phyloP scores from a whole-genome alignment of 2,329 filamentous ascomycete species.

The Cladosporium phlei region DNA sequence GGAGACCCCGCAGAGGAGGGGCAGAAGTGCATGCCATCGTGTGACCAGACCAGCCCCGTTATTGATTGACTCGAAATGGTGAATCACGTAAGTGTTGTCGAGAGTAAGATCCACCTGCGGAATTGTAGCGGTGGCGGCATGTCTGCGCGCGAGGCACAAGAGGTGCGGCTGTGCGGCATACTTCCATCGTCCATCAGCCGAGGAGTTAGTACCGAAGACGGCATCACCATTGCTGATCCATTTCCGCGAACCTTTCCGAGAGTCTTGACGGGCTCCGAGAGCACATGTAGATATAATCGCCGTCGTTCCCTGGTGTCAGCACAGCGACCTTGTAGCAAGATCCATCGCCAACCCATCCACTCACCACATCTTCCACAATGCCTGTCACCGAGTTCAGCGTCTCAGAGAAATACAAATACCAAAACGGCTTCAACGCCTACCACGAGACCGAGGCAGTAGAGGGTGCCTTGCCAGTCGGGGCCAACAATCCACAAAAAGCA shows the following conservation, averaged over 20 bases:
- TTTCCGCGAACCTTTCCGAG: not conserved
- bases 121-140: conserved; percentile 4
- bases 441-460: conserved; percentile 76
- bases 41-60: not conserved
- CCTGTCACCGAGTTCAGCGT: conserved; percentile 59
- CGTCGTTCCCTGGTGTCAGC: no score
- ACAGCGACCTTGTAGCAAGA: no score
- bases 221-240: no score
- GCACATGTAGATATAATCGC: conserved; percentile 1
- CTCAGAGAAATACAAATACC: conserved; percentile 68
- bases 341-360: no score
- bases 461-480: conserved; percentile 67
- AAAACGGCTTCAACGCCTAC: conserved; percentile 71
- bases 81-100: not conserved
- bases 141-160: not conserved
- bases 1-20: conserved; percentile 8
- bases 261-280: not conserved
- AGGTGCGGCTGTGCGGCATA: no score
- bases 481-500: conserved; percentile 78
- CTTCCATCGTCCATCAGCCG: no score
- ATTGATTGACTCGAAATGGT: not conserved
- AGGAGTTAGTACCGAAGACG: no score
- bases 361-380: no score
- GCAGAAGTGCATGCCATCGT: conserved; percentile 7
- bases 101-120: not conserved